Conservation (phyloP, 225 moss, liverwort and hornwort genomes). For the Polytrichum formosum region DNA sequence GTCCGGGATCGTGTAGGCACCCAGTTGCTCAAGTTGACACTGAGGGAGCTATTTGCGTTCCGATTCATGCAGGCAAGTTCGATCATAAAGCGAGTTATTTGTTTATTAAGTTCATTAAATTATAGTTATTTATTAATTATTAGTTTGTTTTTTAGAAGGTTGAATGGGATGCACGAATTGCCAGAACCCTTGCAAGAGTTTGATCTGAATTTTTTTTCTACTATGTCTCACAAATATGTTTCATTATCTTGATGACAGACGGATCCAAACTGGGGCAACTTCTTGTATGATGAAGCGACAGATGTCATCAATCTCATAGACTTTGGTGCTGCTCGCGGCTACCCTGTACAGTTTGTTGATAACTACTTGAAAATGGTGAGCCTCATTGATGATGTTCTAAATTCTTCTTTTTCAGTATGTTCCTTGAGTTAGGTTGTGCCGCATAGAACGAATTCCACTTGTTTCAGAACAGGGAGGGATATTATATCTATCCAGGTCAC, state of each 20-base stretch:
- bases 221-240: too few species aligned
- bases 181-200: too few species aligned
- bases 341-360: slow-evolving; percentile 55
- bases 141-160: too few species aligned
- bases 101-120: background rate
- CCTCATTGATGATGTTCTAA: too few species aligned
- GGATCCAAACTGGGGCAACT: slow-evolving; percentile 72
- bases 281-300: slow-evolving; percentile 54
- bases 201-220: too few species aligned
- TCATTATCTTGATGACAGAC: slow-evolving; percentile 28
- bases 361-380: slow-evolving; percentile 66
- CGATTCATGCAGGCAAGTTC: slow-evolving; percentile 77
- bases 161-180: too few species aligned
- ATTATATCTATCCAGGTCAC: too few species aligned
- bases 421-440: too few species aligned
- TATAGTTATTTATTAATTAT: too few species aligned
- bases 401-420: too few species aligned
- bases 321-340: slow-evolving; percentile 63
- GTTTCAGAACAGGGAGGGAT: too few species aligned
- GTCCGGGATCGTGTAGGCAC: slow-evolving; percentile 70
- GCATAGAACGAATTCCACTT: too few species aligned
- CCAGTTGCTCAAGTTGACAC: slow-evolving; percentile 66
- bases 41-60: slow-evolving; percentile 82
- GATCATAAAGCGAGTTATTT: background rate
- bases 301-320: slow-evolving; percentile 61